These are phyloP conservation scores for Podosphaera fusca DNA, from an alignment of 2,329 filamentous ascomycete genomes.

Conservation along the genomic window DNA sequence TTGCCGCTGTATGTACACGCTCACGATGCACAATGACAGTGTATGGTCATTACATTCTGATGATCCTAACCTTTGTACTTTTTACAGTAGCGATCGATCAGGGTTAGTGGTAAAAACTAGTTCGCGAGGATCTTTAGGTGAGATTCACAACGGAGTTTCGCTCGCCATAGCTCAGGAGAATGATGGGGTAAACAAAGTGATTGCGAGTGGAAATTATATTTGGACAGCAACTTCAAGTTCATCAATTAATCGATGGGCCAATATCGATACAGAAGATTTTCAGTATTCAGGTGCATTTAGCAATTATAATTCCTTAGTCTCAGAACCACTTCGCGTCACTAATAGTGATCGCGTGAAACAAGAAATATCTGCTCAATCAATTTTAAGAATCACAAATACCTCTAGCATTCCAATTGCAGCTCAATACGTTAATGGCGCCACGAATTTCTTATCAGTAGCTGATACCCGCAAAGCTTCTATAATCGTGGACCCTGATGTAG, in stretches of 20 bases:
- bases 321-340: constrained; percentile 17
- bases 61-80: constrained; percentile 62
- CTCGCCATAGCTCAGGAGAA: constrained; percentile 85
- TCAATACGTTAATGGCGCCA: constrained; percentile 31
- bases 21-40: constrained; percentile 97
- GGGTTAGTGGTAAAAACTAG: constrained; percentile 94
- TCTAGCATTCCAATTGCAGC: constrained; percentile 44
- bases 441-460: constrained; percentile 24
- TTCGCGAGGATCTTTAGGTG: constrained; percentile 45
- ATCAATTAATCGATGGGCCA: constrained; percentile 51
- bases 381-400: constrained; percentile 67
- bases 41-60: constrained; percentile 91
- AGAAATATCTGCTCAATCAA: constrained; percentile 53
- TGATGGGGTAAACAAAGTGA: constrained; percentile 48
- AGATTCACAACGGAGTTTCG: constrained; percentile 70
- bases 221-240: constrained; percentile 55
- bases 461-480: constrained; percentile 31
- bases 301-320: constrained; percentile 24
- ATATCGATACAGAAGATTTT: constrained; percentile 50
- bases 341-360: constrained; percentile 21
- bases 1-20: constrained; percentile 87
- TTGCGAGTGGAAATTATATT: constrained; percentile 29
- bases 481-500: constrained; percentile 24
- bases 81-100: constrained; percentile 85
- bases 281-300: constrained; percentile 16